Percentiles rank a stretch among this genome's conserved stretches.
These are phyloP conservation scores for Sporothrix brunneoviolacea DNA, from an alignment of 2,329 filamentous ascomycete species.

Conservation along the genomic window DNA sequence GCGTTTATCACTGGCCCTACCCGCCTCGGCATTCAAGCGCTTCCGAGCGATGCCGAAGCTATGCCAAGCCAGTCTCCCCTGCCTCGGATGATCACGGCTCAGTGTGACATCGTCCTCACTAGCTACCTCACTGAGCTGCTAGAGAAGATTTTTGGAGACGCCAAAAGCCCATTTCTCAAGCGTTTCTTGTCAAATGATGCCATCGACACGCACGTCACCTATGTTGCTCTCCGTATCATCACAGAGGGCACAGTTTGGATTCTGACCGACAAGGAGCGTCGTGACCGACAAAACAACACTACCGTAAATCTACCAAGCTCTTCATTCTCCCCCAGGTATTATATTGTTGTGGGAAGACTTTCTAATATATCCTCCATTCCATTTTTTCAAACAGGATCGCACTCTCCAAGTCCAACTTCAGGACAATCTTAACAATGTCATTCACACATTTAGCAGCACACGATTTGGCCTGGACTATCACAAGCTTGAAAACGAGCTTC, in stretches of 20 bases:
- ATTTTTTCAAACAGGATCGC: constrained; percentile 6
- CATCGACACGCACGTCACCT: constrained; percentile 13
- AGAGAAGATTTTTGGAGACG: constrained; percentile 11
- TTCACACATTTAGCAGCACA: constrained; percentile 1
- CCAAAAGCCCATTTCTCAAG: not conserved
- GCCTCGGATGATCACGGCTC: constrained; percentile 18
- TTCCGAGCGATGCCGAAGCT: constrained; percentile 4
- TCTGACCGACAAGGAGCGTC: constrained; percentile 18
- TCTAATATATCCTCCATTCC: too few relatives aligned
- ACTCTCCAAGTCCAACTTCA: constrained; percentile 12
- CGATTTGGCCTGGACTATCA: constrained; percentile 3
- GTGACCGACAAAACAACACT: constrained; percentile 15
- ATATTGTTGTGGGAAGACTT: too few relatives aligned
- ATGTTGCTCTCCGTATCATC: constrained; percentile 17
- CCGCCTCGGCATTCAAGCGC: constrained; percentile 6
- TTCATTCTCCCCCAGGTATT: too few relatives aligned
- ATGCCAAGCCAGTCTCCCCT: constrained; percentile 9
- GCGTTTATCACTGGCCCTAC: not conserved
- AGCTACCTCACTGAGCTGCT: constrained; percentile 11
- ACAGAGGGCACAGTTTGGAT: constrained; percentile 16
- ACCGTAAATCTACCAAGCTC: not conserved
- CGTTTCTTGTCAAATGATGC: constrained; percentile 7
- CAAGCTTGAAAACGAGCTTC: not conserved
- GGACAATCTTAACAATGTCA: constrained; percentile 10
- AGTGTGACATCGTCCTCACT: constrained; percentile 16